These are phyloP conservation scores for Sequoiadendron giganteum DNA, from an alignment of 75 land plant genomes.

Conservation along the genomic window DNA sequence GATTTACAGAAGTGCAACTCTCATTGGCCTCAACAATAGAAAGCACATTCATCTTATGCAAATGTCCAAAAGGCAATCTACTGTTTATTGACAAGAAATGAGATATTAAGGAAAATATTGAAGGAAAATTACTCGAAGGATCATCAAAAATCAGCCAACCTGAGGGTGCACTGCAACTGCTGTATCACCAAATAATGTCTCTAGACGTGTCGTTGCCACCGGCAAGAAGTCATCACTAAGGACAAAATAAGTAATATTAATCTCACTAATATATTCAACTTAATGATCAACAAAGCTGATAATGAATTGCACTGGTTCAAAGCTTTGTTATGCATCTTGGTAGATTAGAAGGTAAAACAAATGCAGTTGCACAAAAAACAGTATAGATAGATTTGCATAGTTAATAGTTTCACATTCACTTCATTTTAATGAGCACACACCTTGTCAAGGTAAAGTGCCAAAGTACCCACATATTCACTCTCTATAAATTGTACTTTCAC, in stretches of 20 bases:
- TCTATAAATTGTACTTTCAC: not conserved
- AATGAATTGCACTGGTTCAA: not conserved
- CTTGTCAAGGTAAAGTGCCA: not conserved
- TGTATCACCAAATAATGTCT: constrained; percentile 91
- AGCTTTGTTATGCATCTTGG: not conserved
- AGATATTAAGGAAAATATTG: not conserved
- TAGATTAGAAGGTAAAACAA: not conserved
- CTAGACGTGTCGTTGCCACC: constrained; percentile 93
- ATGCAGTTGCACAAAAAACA: not conserved
- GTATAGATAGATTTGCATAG: not conserved
- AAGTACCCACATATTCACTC: not conserved
- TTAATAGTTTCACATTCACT: not conserved
- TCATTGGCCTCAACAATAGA: not conserved
- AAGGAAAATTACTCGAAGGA: not conserved
- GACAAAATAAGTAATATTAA: not conserved
- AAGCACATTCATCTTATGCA: not conserved
- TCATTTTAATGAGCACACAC: not conserved
- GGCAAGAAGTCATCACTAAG: constrained; percentile 79
- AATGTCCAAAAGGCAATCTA: not conserved
- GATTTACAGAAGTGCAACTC: not conserved
- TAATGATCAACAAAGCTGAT: not conserved
- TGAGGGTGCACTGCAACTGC: constrained; percentile 94
- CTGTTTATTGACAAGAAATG: not conserved
- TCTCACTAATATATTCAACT: not conserved
- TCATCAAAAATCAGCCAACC: constrained; percentile 30